Evolutionary conservation across 495 filamentous ascomycete genomes (phyloP).

Genomic region (Penicillium cosmopolitanum): DNA sequence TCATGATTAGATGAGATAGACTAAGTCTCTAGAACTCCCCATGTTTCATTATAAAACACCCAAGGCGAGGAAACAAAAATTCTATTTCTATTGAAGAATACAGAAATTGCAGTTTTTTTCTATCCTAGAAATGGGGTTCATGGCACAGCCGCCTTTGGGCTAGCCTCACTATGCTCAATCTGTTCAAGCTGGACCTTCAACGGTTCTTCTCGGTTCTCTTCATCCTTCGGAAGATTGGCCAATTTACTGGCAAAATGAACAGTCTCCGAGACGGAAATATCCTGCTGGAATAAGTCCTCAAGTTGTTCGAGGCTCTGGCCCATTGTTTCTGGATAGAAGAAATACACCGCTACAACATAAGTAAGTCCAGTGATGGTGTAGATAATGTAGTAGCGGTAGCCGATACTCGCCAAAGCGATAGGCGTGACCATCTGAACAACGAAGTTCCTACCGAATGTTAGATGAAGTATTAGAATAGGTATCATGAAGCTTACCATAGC

Average conservation of each 20-base stretch:
- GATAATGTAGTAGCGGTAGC: conserved; percentile 60
- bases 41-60: too few species aligned
- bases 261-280: conserved; percentile 19
- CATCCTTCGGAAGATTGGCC: not conserved
- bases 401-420: conserved; percentile 51
- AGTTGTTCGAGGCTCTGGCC: conserved; percentile 28
- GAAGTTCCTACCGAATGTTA: conserved; percentile 22
- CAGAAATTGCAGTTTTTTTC: not conserved
- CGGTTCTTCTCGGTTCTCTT: not conserved
- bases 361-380: conserved; percentile 41
- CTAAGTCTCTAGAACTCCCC: not conserved
- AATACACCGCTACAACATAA: conserved; percentile 52
- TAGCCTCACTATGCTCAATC: not conserved
- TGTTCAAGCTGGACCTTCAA: conserved; percentile 3
- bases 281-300: conserved; percentile 24
- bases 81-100: not conserved
- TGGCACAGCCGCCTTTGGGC: too few species aligned
- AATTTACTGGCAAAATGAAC: conserved; percentile 6
- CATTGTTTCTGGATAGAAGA: conserved; percentile 64
- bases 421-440: conserved; percentile 60
- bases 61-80: too few species aligned
- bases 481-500: conserved; percentile 34
- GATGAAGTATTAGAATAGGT: not conserved
- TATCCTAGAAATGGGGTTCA: not conserved
- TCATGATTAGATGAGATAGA: not conserved